Evolutionary conservation across 2,329 filamentous ascomycete species (phyloP).

Genomic region (Xylariaceae sp.): DNA sequence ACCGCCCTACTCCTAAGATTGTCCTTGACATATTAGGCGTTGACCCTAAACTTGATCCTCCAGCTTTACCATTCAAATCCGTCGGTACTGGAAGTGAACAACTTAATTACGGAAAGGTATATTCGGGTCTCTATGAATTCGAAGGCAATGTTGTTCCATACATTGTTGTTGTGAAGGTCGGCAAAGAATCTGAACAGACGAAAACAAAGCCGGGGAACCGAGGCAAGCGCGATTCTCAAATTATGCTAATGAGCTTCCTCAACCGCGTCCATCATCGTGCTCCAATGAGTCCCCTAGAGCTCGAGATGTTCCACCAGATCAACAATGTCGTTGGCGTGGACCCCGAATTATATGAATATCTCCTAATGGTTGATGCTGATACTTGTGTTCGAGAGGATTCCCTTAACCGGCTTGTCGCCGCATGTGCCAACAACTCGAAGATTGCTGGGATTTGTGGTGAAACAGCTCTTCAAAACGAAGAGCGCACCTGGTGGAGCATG

Average conservation of each 20-base stretch:
- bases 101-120: constrained; percentile 98
- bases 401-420: constrained; percentile 88
- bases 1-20: constrained; percentile 95
- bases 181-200: constrained; percentile 91
- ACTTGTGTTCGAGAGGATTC: constrained; percentile 92
- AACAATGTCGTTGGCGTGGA: constrained; percentile 99
- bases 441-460: constrained; percentile 98
- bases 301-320: constrained; percentile 99
- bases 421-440: constrained; percentile 91
- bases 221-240: constrained; percentile 97
- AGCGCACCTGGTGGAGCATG: constrained; percentile 98
- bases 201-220: constrained; percentile 96
- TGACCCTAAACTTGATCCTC: constrained; percentile 94
- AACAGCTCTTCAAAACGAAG: constrained; percentile 94
- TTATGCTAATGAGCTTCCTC: constrained; percentile 94
- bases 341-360: constrained; percentile 94
- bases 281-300: constrained; percentile 92
- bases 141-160: constrained; percentile 98
- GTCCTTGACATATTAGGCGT: constrained; percentile 97
- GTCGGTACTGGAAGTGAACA: constrained; percentile 88
- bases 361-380: constrained; percentile 97
- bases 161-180: constrained; percentile 93
- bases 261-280: constrained; percentile 95
- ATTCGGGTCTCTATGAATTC: constrained; percentile 95
- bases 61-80: constrained; percentile 91